These are phyloP conservation scores for Dendrothele bispora DNA, from an alignment of 768 basidiomycete species.

Conservation along the genomic window DNA sequence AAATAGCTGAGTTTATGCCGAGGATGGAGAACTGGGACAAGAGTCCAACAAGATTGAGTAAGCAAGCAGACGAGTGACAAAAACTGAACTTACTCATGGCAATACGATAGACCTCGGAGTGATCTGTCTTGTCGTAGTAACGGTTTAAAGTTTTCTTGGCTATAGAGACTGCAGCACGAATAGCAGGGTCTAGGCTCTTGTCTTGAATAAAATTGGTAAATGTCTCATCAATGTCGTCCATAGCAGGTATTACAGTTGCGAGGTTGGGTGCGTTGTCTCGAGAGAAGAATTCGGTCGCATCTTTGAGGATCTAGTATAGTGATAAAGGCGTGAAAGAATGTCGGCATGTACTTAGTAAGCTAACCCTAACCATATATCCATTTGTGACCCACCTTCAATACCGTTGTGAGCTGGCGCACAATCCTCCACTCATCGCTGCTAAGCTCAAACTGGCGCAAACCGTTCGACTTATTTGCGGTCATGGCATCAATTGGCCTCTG, in stretches of 20 bases:
- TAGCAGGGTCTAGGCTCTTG: conserved; percentile 8
- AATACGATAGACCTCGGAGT: conserved; percentile 29
- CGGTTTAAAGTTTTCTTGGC: conserved; percentile 30
- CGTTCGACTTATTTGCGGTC: conserved; percentile 18
- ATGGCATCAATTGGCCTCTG: conserved; percentile 22
- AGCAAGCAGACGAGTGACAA: conserved; percentile 1
- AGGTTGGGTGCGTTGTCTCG: conserved; percentile 22
- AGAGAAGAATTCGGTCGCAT: conserved; percentile 33
- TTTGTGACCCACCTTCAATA: conserved; percentile 28
- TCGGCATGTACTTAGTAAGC: too few species aligned
- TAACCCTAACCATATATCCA: too few species aligned
- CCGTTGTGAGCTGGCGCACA: conserved; percentile 25
- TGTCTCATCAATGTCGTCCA: conserved; percentile 32
- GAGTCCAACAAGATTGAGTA: conserved; percentile 2
- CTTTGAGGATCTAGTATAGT: conserved; percentile 31
- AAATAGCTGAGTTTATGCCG: conserved; percentile 35
- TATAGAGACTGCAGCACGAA: conserved; percentile 24
- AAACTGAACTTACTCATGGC: conserved; percentile 27
- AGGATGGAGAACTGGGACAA: conserved; percentile 36
- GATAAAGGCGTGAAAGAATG: not conserved
- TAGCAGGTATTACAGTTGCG: conserved; percentile 33
- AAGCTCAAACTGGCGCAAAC: conserved; percentile 26
- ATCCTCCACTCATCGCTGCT: conserved; percentile 32
- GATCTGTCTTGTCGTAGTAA: conserved; percentile 30
- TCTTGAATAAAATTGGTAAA: conserved; percentile 8